Conservation (phyloP, 345 rosid genomes). For the Eutrema heterophyllum region DNA sequence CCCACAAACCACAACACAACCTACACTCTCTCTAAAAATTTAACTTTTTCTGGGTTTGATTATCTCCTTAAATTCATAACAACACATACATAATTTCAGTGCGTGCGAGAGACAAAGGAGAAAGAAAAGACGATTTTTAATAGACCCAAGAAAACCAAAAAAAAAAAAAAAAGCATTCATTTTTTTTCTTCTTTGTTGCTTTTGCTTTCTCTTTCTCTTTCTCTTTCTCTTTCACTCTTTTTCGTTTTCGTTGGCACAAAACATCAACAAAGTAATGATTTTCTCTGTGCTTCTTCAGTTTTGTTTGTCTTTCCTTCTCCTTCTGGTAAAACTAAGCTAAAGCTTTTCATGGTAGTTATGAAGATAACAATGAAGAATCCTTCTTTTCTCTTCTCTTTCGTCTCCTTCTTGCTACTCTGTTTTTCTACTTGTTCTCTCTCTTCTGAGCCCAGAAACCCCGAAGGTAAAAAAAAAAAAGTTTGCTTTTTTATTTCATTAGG, state of each 20-base stretch:
- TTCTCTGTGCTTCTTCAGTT: slow-evolving; percentile 5
- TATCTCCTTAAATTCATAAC: slow-evolving; percentile 21
- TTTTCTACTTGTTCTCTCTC: slow-evolving; percentile 35
- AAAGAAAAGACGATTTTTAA: neutral
- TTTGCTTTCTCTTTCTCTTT: slow-evolving; percentile 20
- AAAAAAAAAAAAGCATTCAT: neutral
- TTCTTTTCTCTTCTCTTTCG: slow-evolving; percentile 21
- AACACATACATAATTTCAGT: neutral
- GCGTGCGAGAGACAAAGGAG: neutral
- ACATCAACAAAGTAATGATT: slow-evolving; percentile 35
- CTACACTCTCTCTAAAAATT: neutral
- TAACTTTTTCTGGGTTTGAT: neutral
- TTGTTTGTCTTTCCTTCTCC: neutral
- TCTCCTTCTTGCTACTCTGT: slow-evolving; percentile 30
- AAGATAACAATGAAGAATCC: slow-evolving; percentile 10
- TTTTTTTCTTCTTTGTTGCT: neutral
- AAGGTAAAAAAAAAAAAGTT: slow-evolving; percentile 45
- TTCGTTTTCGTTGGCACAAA: slow-evolving; percentile 18
- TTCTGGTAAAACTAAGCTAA: neutral
- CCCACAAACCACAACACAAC: slow-evolving; percentile 26
- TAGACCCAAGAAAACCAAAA: slow-evolving; percentile 4
- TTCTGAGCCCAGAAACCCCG: slow-evolving; percentile 78
- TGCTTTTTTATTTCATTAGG: neutral
- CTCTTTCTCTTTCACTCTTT: neutral
- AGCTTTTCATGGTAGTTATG: slow-evolving; percentile 32